These are phyloP conservation scores for Athelia psychrophila DNA, from an alignment of 1,284 basidiomycete species.

Conservation along the genomic window DNA sequence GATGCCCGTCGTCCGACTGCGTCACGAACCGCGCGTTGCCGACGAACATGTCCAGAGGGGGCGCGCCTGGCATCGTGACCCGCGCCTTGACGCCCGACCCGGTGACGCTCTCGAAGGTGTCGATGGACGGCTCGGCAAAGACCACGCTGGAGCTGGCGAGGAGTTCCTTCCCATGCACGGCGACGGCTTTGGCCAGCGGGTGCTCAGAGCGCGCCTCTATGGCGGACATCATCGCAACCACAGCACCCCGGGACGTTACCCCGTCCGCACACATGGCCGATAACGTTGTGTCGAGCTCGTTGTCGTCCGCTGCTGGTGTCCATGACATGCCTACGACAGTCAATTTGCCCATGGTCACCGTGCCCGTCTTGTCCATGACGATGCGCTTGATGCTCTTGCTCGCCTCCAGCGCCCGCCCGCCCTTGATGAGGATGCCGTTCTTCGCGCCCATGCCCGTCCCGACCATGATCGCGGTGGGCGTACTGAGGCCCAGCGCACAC, in stretches of 20 bases:
- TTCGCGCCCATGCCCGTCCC: slow-evolving; percentile 96
- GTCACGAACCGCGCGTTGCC: slow-evolving; percentile 75
- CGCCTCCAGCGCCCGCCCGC: slow-evolving; percentile 91
- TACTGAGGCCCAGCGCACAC: slow-evolving; percentile 94
- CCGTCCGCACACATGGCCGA: slow-evolving; percentile 59
- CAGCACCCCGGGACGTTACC: slow-evolving; percentile 52
- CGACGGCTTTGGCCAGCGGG: slow-evolving; percentile 91
- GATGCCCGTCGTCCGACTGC: slow-evolving; percentile 41
- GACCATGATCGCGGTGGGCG: slow-evolving; percentile 99
- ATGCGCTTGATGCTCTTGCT: slow-evolving; percentile 81
- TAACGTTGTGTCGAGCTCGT: slow-evolving; percentile 43
- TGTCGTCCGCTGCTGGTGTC: slow-evolving; percentile 50
- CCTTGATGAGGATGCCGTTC: slow-evolving; percentile 98
- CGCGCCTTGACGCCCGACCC: slow-evolving; percentile 86
- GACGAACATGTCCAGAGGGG: slow-evolving; percentile 57
- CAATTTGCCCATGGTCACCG: slow-evolving; percentile 88
- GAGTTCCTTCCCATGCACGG: slow-evolving; percentile 73
- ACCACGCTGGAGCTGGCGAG: slow-evolving; percentile 43
- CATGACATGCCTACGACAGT: slow-evolving; percentile 75
- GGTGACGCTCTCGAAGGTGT: slow-evolving; percentile 83
- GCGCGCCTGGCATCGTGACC: slow-evolving; percentile 44
- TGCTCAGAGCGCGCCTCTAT: slow-evolving; percentile 94
- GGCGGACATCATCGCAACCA: slow-evolving; percentile 81
- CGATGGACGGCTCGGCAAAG: slow-evolving; percentile 40
- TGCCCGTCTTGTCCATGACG: slow-evolving; percentile 97